Conservation (phyloP, 2,329 filamentous ascomycete genomes). For the Whalleya microplaca region DNA sequence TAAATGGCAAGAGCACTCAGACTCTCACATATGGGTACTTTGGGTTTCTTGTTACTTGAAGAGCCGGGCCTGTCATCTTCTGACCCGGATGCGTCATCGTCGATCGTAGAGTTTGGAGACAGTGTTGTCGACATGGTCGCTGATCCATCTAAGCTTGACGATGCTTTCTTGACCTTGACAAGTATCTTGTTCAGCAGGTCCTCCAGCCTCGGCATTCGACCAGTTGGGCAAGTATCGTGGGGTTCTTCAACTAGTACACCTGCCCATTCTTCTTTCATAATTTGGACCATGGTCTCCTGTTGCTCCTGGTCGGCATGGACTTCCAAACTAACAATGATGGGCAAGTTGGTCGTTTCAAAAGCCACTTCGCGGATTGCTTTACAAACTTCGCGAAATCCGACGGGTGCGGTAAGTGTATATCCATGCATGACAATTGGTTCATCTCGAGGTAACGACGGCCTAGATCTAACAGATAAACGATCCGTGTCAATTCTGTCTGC, state of each 20-base stretch:
- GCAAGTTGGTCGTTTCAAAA: conserved; percentile 75
- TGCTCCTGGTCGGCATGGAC: conserved; percentile 83
- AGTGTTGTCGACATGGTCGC: conserved; percentile 41
- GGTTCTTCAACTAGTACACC: conserved; percentile 69
- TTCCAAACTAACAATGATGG: conserved; percentile 90
- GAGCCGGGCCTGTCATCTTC: conserved; percentile 46
- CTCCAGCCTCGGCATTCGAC: conserved; percentile 68
- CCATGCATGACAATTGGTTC: conserved; percentile 84
- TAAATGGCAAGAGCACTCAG: conserved; percentile 81
- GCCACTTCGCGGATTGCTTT: conserved; percentile 77
- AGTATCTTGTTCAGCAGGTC: conserved; percentile 80
- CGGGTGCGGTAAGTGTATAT: conserved; percentile 83
- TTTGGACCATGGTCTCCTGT: conserved; percentile 89
- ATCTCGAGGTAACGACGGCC: conserved; percentile 42
- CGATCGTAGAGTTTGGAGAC: conserved; percentile 31
- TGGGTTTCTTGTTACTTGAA: conserved; percentile 49
- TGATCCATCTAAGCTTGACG: conserved; percentile 37
- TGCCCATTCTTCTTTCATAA: conserved; percentile 89
- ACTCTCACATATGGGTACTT: conserved; percentile 67
- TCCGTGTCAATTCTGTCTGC: conserved; percentile 19
- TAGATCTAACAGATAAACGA: conserved; percentile 27
- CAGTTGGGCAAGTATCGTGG: conserved; percentile 53
- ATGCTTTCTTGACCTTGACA: conserved; percentile 72
- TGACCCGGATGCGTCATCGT: conserved; percentile 47
- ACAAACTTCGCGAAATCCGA: conserved; percentile 87